Conservation (phyloP, 306 rosid species). For the Fragaria vesca region DNA sequence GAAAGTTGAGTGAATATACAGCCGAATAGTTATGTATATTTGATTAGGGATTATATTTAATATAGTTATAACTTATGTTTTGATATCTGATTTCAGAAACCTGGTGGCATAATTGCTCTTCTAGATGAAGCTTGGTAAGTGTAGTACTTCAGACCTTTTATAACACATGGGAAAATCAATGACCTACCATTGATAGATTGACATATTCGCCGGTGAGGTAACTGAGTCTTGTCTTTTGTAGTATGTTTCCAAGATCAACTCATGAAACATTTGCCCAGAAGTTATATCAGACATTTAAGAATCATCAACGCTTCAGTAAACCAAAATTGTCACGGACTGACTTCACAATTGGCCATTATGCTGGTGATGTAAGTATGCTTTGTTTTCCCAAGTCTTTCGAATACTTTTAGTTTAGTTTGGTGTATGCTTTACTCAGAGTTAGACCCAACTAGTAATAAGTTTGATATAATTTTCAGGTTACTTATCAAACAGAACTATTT, state of each 20-base stretch:
- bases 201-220: conserved; percentile 16
- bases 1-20: not conserved
- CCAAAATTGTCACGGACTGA: conserved; percentile 90
- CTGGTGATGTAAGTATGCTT: conserved; percentile 89
- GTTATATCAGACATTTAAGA: conserved; percentile 92
- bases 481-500: conserved; percentile 94
- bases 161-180: conserved; percentile 1
- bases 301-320: conserved; percentile 85
- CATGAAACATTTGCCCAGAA: conserved; percentile 97
- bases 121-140: conserved; percentile 98
- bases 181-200: conserved; percentile 3
- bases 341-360: conserved; percentile 98
- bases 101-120: conserved; percentile 98
- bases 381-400: not conserved
- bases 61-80: not conserved
- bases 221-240: conserved; percentile 40
- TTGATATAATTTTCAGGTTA: conserved; percentile 60
- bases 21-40: not conserved
- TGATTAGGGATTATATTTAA: not conserved
- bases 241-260: conserved; percentile 99
- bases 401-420: conserved; percentile 9
- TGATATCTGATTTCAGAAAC: conserved; percentile 71
- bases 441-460: conserved; percentile 22
- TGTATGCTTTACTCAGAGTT: conserved; percentile 20
- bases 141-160: conserved; percentile 15